Evolutionary conservation across 371 early-diverging fungal genomes (phyloP).

Genomic region (Thermomucor indicae-seudaticae): DNA sequence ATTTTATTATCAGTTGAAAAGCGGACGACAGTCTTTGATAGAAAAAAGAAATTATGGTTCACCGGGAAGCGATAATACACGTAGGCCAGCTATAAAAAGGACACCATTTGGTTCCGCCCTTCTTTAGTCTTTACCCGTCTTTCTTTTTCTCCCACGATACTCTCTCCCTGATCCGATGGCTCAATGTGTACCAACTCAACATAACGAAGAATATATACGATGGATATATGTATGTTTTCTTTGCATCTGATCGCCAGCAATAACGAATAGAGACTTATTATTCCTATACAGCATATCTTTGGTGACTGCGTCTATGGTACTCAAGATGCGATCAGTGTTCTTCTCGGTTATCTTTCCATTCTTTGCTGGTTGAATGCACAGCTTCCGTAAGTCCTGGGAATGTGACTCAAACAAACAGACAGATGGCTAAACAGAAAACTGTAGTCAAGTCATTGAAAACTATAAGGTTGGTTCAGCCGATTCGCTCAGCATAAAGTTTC

Average conservation of each 20-base stretch:
- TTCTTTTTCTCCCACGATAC: background rate
- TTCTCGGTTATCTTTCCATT: conserved; percentile 66
- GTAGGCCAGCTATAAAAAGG: too few species aligned
- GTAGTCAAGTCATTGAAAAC: conserved; percentile 63
- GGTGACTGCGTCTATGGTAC: conserved; percentile 55
- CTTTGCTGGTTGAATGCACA: conserved; percentile 76
- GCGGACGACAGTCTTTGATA: background rate
- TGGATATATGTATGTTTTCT: conserved; percentile 32
- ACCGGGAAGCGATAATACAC: too few species aligned
- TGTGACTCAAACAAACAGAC: conserved; percentile 13
- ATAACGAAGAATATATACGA: conserved; percentile 13
- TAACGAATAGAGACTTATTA: background rate
- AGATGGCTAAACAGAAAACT: conserved; percentile 3
- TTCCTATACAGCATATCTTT: conserved; percentile 29
- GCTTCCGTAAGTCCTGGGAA: conserved; percentile 54
- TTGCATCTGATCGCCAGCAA: background rate
- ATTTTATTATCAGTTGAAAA: conserved; percentile 9
- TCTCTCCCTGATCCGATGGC: conserved; percentile 8
- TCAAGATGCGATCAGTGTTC: conserved; percentile 35
- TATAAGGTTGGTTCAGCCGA: conserved; percentile 51
- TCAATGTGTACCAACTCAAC: conserved; percentile 7
- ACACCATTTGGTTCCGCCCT: background rate
- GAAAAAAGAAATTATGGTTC: too few species aligned
- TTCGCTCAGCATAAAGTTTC: conserved; percentile 55
- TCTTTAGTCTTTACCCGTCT: conserved; percentile 2